Evolutionary conservation across 208 protist species (phyloP), one percentile per base, ranked within the genome.

Genomic region (Porcisia hertigi): DNA sequence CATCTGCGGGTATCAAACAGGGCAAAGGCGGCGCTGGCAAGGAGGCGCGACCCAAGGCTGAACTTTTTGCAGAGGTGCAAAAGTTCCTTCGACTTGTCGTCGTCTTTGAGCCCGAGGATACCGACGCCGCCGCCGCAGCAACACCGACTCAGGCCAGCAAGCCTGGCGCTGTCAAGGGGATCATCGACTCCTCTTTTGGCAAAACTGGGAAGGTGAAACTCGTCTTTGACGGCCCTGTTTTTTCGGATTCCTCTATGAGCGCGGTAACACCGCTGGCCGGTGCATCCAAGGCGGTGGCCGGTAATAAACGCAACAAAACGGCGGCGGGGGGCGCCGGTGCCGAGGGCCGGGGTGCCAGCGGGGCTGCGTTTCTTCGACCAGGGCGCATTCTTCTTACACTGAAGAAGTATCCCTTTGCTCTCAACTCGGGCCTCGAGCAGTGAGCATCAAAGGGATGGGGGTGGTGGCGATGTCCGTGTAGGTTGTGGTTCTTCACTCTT

Each of bases 141-240:
- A 3, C 47, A 3, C 71, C 30, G 30, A 30, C 69, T 34, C 64
- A 73, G n/a, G 16, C 12, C 2, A 49, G 23, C 8, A n/a, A 3
- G 4, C 9, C 53, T 8, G 71, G 64, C 3, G 30, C 75, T 16
- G 71, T 90, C 0, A 49, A 71, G 30, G 92, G 92, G 30, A 36
- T 83, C 36, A 86, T 96, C 66, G 89, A 96, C 80, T 92, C 86
- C 34, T 78, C 86, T 5, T 96, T 96, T 81, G 92, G 92, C n/a
- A 88, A 96, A 70, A 93, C 84, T 0, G 92, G 92, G 7, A 96
- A 94, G 70, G 92, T 93, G 52, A 91, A 92, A 75, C 80, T 94
- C 1, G 47, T 88, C 12, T 96, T 96, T 73, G 71, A 81, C 1
- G 64, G 70, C 8, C 79, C 80, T 23, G 76, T 95, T 12, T 95